These are phyloP conservation scores for Sporormia fimetaria DNA, from an alignment of 495 filamentous ascomycete species.

Conservation along the genomic window DNA sequence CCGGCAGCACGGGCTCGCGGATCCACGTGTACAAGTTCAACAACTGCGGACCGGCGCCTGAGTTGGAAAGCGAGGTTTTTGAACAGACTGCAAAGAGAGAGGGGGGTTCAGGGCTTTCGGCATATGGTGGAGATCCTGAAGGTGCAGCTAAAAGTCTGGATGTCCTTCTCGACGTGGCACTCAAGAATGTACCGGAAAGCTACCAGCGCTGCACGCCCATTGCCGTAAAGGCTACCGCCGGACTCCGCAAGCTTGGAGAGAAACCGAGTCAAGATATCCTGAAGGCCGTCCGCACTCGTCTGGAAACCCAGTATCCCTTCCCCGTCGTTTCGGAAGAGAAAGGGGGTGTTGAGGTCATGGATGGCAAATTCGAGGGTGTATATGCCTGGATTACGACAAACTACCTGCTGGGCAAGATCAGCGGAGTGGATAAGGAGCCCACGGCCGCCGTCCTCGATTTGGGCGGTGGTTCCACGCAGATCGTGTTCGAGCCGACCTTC, in stretches of 20 bases:
- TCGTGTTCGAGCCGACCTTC: slow-evolving; percentile 96
- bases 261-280: slow-evolving; percentile 76
- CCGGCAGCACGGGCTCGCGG: slow-evolving; percentile 90
- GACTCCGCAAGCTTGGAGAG: slow-evolving; percentile 70
- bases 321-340: slow-evolving; percentile 76
- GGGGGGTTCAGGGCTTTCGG: slow-evolving; percentile 73
- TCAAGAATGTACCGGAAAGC: slow-evolving; percentile 72
- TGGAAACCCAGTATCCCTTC: slow-evolving; percentile 91
- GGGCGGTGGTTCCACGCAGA: slow-evolving; percentile 92
- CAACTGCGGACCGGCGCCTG: slow-evolving; percentile 92
- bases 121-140: slow-evolving; percentile 71
- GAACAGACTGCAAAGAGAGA: slow-evolving; percentile 72
- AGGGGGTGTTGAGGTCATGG: slow-evolving; percentile 88
- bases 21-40: slow-evolving; percentile 99
- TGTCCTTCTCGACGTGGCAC: slow-evolving; percentile 69
- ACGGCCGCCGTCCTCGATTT: slow-evolving; percentile 94
- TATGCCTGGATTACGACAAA: slow-evolving; percentile 99
- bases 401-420: slow-evolving; percentile 95
- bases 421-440: slow-evolving; percentile 73
- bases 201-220: slow-evolving; percentile 80
- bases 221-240: slow-evolving; percentile 93
- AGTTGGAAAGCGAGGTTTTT: slow-evolving; percentile 84
- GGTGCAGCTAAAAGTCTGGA: slow-evolving; percentile 85
- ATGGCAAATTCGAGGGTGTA: slow-evolving; percentile 90
- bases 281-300: slow-evolving; percentile 65